These are phyloP conservation scores for Pyrus betulifolia DNA, from an alignment of 306 rosid species.

Conservation along the genomic window DNA sequence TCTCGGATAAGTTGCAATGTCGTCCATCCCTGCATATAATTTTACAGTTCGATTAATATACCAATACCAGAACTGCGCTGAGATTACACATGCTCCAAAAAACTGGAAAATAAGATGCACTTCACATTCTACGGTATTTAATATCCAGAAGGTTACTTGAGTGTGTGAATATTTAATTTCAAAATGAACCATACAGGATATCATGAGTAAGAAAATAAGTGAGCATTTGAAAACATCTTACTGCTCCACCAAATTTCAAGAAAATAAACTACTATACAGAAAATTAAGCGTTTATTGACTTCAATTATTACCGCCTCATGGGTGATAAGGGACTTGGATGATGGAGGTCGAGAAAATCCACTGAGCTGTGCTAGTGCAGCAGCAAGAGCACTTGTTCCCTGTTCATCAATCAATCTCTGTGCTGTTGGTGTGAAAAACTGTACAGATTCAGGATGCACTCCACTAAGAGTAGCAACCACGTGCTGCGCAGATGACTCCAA, in stretches of 20 bases:
- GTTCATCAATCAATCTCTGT: conserved; percentile 69
- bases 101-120: neutral
- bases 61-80: neutral
- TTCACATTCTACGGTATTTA: neutral
- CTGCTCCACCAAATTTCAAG: neutral
- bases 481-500: conserved; percentile 85
- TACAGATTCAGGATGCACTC: conserved; percentile 86
- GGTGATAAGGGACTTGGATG: conserved; percentile 75
- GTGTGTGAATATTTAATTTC: neutral
- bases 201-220: neutral
- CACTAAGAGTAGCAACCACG: conserved; percentile 70
- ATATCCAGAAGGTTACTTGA: neutral
- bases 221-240: conserved; percentile 1
- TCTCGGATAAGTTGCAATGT: conserved; percentile 80
- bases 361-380: conserved; percentile 96
- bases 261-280: neutral
- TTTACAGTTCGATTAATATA: conserved; percentile 12
- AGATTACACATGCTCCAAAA: neutral
- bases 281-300: neutral
- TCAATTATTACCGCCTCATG: conserved; percentile 66
- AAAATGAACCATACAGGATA: neutral
- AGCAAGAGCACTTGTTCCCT: conserved; percentile 79
- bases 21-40: conserved; percentile 74
- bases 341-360: conserved; percentile 90
- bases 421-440: conserved; percentile 85